Percentiles rank a stretch among this genome's conserved stretches.
These are phyloP conservation scores for Marchantia polymorpha DNA, from an alignment of 225 moss, liverwort and hornwort species.

Conservation along the genomic window DNA sequence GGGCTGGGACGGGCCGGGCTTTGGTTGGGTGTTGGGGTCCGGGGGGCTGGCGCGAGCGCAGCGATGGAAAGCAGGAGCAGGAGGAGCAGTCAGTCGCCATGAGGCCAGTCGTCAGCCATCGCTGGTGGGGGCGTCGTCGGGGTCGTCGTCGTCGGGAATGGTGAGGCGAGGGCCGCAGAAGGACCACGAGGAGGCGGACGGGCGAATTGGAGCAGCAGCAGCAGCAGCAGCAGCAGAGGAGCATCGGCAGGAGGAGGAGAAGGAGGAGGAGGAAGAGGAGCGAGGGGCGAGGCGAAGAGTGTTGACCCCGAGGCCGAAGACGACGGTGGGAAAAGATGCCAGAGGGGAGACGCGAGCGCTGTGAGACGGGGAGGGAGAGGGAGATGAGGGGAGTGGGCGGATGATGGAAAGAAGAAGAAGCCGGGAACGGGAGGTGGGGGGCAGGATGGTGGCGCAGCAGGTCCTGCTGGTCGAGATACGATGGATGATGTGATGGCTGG, in stretches of 20 bases:
- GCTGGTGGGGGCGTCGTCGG: background rate
- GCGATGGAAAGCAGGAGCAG: background rate
- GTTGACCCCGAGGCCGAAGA: background rate
- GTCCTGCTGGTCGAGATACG: background rate
- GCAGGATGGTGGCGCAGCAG: background rate
- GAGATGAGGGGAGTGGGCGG: background rate
- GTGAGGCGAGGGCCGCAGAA: background rate
- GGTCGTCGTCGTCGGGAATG: background rate
- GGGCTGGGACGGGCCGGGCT: background rate
- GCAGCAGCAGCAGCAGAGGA: too few species aligned
- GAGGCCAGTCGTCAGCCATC: constrained; percentile 9
- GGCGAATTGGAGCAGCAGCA: too few species aligned
- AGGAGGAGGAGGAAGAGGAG: background rate
- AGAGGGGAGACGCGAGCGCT: background rate
- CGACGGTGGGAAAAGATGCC: background rate
- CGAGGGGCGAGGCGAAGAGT: background rate
- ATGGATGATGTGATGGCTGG: background rate
- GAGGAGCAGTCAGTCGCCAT: background rate
- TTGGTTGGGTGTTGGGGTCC: too few species aligned
- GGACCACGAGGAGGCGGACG: too few species aligned
- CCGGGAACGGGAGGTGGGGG: background rate
- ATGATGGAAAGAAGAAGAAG: background rate
- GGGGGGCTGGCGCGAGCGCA: too few species aligned
- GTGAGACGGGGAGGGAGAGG: background rate
- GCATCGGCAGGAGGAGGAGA: background rate